A percentile compares a stretch with the other conserved stretches of the same genome.
These are phyloP conservation scores for Selaginella tamariscina DNA, from an alignment of 75 land plant genomes.

Conservation along the genomic window DNA sequence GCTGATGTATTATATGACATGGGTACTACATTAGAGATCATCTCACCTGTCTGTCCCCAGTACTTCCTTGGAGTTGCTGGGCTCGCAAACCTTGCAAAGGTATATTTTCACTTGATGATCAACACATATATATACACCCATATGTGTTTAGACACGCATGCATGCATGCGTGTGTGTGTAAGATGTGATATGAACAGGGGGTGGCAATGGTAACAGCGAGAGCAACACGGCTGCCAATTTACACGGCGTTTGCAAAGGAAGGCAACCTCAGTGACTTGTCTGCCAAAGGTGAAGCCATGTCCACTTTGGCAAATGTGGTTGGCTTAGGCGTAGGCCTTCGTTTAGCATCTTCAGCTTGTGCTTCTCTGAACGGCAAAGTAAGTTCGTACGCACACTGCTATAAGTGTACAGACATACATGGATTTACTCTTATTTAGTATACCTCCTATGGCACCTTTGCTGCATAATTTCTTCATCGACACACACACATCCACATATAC, in stretches of 20 bases:
- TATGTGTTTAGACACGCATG: too few species aligned
- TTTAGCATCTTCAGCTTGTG: slow-evolving; percentile 73
- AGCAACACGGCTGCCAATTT: slow-evolving; percentile 92
- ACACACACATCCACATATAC: neutral
- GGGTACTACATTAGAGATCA: slow-evolving; percentile 88
- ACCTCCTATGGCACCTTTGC: neutral
- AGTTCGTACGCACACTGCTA: neutral
- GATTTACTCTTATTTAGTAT: slow-evolving; percentile 1
- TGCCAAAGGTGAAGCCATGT: slow-evolving; percentile 99
- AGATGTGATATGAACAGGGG: slow-evolving; percentile 37
- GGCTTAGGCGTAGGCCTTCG: slow-evolving; percentile 88
- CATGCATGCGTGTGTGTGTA: neutral
- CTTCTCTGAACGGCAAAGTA: slow-evolving; percentile 95
- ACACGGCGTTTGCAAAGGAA: slow-evolving; percentile 97
- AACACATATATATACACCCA: too few species aligned
- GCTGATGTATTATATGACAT: slow-evolving; percentile 90
- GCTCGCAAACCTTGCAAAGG: slow-evolving; percentile 94
- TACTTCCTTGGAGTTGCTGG: slow-evolving; percentile 94
- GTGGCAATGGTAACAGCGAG: slow-evolving; percentile 99
- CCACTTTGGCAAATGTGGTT: slow-evolving; percentile 83
- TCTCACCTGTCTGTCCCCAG: slow-evolving; percentile 90
- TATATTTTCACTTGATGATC: slow-evolving; percentile 8
- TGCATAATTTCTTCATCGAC: neutral
- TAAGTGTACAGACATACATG: neutral
- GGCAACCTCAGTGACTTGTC: slow-evolving; percentile 95